phyloP scores from a whole-genome alignment of 2,329 filamentous ascomycete species.

The Fonsecaea pedrosoi region DNA sequence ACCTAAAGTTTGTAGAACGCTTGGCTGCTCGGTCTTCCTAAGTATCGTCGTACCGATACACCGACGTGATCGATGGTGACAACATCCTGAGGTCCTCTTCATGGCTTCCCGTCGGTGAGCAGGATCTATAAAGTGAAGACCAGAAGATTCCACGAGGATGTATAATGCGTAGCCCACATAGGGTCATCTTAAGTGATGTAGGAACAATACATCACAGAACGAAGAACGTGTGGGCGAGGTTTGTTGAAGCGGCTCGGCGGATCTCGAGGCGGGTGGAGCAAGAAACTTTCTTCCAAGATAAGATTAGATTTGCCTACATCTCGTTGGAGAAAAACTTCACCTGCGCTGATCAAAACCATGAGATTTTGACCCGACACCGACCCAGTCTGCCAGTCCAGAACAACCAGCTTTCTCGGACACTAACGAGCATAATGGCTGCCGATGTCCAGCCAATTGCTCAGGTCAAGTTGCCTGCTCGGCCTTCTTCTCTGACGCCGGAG shows the following conservation, averaged over 20 bases:
- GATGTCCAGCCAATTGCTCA: slow-evolving; percentile 80
- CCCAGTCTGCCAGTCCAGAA: not conserved
- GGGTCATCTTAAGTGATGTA: not conserved
- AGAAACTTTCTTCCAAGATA: slow-evolving; percentile 1
- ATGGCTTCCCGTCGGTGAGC: not conserved
- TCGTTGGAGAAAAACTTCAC: slow-evolving; percentile 12
- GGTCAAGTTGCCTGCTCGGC: slow-evolving; percentile 82
- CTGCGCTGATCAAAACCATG: slow-evolving; percentile 6
- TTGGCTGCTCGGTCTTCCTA: not conserved
- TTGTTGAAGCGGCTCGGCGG: too few relatives aligned
- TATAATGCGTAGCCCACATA: not conserved
- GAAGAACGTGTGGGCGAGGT: too few relatives aligned
- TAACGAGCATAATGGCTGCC: slow-evolving; percentile 71
- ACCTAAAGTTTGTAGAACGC: not conserved
- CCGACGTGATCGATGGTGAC: too few relatives aligned
- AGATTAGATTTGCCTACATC: slow-evolving; percentile 8
- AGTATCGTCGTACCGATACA: not conserved
- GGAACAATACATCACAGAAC: not conserved
- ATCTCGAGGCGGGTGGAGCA: not conserved
- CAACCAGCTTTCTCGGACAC: not conserved
- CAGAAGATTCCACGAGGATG: not conserved
- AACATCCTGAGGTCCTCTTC: not conserved
- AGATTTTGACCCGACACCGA: not conserved
- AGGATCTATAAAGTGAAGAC: not conserved
- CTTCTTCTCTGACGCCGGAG: slow-evolving; percentile 84